Evolutionary conservation across 192 early-diverging fungal genomes (phyloP).

Genomic region (Glomus cerebriforme): DNA sequence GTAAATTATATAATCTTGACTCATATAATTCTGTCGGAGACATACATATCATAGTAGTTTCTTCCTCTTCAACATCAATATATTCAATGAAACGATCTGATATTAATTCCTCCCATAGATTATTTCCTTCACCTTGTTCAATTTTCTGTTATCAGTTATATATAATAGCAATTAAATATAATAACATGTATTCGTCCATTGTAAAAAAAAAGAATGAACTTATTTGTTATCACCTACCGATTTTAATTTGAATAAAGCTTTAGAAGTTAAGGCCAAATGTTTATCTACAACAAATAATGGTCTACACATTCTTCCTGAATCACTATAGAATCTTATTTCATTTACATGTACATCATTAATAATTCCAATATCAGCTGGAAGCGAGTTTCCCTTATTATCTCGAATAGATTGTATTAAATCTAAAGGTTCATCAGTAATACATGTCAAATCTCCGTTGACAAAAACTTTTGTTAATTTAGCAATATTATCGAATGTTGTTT

Average conservation of each 20-base stretch:
- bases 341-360: slow-evolving; percentile 93
- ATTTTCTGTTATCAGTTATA: background rate
- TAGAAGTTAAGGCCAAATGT: slow-evolving; percentile 64
- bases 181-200: background rate
- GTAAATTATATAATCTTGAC: slow-evolving; percentile 43
- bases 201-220: background rate
- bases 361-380: slow-evolving; percentile 88
- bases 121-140: background rate
- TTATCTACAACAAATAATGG: slow-evolving; percentile 91
- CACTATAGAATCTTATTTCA: slow-evolving; percentile 93
- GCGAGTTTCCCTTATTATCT: slow-evolving; percentile 72
- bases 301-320: slow-evolving; percentile 92
- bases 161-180: background rate
- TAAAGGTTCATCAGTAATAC: slow-evolving; percentile 87
- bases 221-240: slow-evolving; percentile 27
- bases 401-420: slow-evolving; percentile 79
- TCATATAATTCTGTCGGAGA: slow-evolving; percentile 85
- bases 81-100: slow-evolving; percentile 85
- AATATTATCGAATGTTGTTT: background rate
- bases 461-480: slow-evolving; percentile 85
- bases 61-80: slow-evolving; percentile 98
- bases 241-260: slow-evolving; percentile 58
- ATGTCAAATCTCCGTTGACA: slow-evolving; percentile 98
- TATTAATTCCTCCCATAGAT: slow-evolving; percentile 73
- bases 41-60: slow-evolving; percentile 98